These are phyloP conservation scores for Arxiozyma heterogenica DNA, from an alignment of 1,139 yeast species.

Conservation along the genomic window DNA sequence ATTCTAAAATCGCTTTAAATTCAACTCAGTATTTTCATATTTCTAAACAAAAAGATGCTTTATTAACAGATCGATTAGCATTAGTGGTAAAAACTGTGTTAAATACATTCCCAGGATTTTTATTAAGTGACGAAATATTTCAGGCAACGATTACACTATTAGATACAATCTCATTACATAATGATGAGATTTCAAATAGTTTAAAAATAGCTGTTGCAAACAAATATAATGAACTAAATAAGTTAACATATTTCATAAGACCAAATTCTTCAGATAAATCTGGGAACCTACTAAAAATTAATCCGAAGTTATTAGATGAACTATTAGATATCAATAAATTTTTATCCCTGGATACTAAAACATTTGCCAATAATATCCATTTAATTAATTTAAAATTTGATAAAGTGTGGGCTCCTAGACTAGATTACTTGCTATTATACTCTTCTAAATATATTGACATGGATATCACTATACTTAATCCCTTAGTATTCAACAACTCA, in stretches of 20 bases:
- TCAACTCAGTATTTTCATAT: conserved; percentile 22
- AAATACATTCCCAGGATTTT: conserved; percentile 45
- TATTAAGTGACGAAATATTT: conserved; percentile 42
- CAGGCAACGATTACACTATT: conserved; percentile 38
- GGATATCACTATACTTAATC: conserved; percentile 29
- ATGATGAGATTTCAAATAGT: conserved; percentile 38
- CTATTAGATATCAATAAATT: conserved; percentile 32
- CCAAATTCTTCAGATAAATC: conserved; percentile 4
- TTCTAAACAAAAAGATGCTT: conserved; percentile 29
- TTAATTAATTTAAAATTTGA: conserved; percentile 50
- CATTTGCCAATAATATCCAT: conserved; percentile 48
- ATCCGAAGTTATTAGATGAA: conserved; percentile 8
- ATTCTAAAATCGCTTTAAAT: conserved; percentile 13
- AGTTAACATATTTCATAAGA: conserved; percentile 3
- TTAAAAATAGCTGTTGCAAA: conserved; percentile 37
- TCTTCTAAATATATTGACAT: conserved; percentile 37
- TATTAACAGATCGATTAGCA: conserved; percentile 39
- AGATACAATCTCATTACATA: conserved; percentile 38
- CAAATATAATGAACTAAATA: conserved; percentile 37
- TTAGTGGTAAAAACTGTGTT: conserved; percentile 39
- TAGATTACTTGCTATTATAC: conserved; percentile 50
- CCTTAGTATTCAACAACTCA: conserved; percentile 59
- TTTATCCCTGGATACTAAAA: conserved; percentile 41
- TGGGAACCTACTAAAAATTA: neutral
- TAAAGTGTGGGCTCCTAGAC: conserved; percentile 65